Evolutionary conservation across 306 rosid species (phyloP).

Genomic region (Prunus fruticosa): DNA sequence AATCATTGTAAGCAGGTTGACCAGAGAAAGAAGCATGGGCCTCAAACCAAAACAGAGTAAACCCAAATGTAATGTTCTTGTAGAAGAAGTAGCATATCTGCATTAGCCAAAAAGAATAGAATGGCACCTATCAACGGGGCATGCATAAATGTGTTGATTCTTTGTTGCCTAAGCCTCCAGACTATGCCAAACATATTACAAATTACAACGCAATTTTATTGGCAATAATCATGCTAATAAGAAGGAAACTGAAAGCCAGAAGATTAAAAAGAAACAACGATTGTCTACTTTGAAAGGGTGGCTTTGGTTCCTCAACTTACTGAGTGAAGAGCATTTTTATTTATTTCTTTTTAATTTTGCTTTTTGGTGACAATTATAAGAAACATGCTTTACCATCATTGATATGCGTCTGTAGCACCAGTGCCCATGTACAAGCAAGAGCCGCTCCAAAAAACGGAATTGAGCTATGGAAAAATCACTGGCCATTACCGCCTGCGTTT

Average conservation of each 20-base stretch:
- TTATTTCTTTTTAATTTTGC: not conserved
- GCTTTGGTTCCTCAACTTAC: not conserved
- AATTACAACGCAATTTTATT: not conserved
- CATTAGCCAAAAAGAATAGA: conserved; percentile 30
- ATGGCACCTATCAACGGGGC: conserved; percentile 8
- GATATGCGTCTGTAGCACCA: conserved; percentile 92
- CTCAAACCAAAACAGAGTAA: conserved; percentile 89
- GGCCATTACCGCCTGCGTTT: conserved; percentile 86
- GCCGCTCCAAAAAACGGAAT: conserved; percentile 75
- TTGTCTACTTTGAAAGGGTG: conserved; percentile 6
- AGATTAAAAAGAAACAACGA: not conserved
- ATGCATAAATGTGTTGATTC: not conserved
- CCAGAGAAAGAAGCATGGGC: conserved; percentile 84
- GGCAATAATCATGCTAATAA: conserved; percentile 5
- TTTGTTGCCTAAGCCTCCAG: conserved; percentile 4
- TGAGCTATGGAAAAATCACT: conserved; percentile 85
- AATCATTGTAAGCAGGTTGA: conserved; percentile 79
- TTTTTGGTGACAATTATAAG: not conserved
- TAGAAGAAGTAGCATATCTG: conserved; percentile 98
- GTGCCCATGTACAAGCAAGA: conserved; percentile 87
- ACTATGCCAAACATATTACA: not conserved
- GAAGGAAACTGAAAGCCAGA: conserved; percentile 10
- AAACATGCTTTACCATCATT: conserved; percentile 73
- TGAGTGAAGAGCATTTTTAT: not conserved
- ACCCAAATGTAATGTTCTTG: conserved; percentile 84